These are phyloP conservation scores for Pleurotus tuber-regium DNA, from an alignment of 768 basidiomycete genomes.

Conservation along the genomic window DNA sequence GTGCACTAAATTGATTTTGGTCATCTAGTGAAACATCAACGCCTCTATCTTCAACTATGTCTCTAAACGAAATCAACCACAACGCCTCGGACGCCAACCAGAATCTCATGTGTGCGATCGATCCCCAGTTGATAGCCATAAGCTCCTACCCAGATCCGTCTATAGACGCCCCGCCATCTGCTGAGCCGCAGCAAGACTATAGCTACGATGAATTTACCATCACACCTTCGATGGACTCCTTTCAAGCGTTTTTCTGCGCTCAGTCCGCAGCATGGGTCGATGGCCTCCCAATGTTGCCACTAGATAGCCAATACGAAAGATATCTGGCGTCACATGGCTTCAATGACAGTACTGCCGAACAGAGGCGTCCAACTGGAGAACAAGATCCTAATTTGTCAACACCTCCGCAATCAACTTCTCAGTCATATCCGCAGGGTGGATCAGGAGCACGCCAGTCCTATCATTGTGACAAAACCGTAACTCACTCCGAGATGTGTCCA, in stretches of 20 bases:
- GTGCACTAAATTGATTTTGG: neutral
- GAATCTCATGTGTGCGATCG: too few species aligned
- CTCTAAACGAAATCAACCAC: neutral
- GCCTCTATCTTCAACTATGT: neutral
- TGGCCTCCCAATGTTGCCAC: neutral
- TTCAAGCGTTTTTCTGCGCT: neutral
- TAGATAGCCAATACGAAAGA: neutral
- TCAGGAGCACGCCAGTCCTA: neutral
- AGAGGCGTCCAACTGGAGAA: neutral
- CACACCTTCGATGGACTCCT: neutral
- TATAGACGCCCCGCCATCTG: neutral
- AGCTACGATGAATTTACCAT: neutral
- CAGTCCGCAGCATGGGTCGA: neutral
- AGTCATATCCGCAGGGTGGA: neutral
- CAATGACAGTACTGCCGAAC: neutral
- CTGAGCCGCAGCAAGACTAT: neutral
- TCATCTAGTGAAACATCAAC: neutral
- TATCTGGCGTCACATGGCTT: neutral
- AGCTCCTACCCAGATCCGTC: neutral
- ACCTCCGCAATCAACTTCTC: neutral
- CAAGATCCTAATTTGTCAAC: too few species aligned
- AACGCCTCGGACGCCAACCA: neutral
- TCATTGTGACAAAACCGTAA: too few species aligned
- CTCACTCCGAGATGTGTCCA: neutral
- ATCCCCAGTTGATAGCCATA: neutral